Percentiles rank a stretch among this genome's conserved stretches.
Conservation (phyloP, 331 rosid species). For the Malus hybrid region DNA sequence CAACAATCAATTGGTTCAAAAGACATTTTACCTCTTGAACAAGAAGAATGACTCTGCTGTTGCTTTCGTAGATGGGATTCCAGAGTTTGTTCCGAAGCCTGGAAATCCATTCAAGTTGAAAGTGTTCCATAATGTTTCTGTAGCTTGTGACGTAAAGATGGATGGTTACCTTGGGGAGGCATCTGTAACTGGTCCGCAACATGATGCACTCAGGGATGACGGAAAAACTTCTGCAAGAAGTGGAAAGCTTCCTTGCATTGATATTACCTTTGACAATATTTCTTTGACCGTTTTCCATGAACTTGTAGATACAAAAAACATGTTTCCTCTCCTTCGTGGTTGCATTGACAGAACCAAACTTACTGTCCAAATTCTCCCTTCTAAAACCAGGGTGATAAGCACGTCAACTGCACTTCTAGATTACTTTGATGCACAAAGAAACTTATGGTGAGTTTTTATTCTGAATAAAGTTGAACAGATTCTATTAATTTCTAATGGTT, state of each 20-base stretch:
- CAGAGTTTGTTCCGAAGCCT: constrained; percentile 77
- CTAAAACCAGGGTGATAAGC: constrained; percentile 72
- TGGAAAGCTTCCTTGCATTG: constrained; percentile 49
- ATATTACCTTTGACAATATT: constrained; percentile 46
- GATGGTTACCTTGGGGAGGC: constrained; percentile 35
- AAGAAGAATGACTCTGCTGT: constrained; percentile 73
- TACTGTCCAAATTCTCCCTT: constrained; percentile 48
- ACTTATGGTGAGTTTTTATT: constrained; percentile 51
- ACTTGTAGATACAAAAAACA: constrained; percentile 51
- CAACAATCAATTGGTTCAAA: constrained; percentile 43
- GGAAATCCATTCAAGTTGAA: constrained; percentile 89
- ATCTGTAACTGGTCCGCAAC: constrained; percentile 24
- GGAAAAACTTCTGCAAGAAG: constrained; percentile 28
- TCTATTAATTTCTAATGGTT: constrained; percentile 6
- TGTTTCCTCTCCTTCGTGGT: constrained; percentile 65
- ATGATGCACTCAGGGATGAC: constrained; percentile 21
- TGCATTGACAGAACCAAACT: constrained; percentile 43
- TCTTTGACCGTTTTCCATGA: constrained; percentile 68
- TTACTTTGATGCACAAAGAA: constrained; percentile 67
- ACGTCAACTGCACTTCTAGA: constrained; percentile 40
- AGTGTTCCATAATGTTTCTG: constrained; percentile 44
- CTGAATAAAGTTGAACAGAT: constrained; percentile 11
- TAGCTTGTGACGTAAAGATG: constrained; percentile 29
- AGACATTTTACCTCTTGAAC: constrained; percentile 65
- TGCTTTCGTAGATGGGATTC: constrained; percentile 77